Evolutionary conservation across 1,284 basidiomycete species (phyloP).

Genomic region (Paramarasmius palmivorus): DNA sequence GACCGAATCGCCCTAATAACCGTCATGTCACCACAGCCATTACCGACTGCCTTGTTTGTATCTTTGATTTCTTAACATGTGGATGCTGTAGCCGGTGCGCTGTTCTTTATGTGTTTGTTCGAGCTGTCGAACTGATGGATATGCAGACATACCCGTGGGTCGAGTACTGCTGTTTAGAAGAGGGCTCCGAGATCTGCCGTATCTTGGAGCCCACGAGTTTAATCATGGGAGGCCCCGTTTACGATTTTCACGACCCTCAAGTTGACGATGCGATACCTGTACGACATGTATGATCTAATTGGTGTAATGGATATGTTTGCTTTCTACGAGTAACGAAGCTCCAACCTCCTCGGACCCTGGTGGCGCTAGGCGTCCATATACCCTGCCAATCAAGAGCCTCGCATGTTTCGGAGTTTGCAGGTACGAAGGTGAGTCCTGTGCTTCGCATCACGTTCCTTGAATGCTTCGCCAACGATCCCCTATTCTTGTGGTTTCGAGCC

Average conservation of each 20-base stretch:
- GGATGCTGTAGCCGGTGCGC: slow-evolving; percentile 32
- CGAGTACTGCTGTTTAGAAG: not conserved
- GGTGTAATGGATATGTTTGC: not conserved
- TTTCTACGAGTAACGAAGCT: too few relatives aligned
- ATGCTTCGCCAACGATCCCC: too few relatives aligned
- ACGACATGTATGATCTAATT: not conserved
- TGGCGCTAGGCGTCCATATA: too few relatives aligned
- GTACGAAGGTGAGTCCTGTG: too few relatives aligned
- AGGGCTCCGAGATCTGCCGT: not conserved
- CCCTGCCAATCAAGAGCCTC: too few relatives aligned
- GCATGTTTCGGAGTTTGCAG: too few relatives aligned
- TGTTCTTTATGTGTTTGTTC: not conserved
- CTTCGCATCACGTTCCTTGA: too few relatives aligned
- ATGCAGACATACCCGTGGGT: not conserved
- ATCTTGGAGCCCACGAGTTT: slow-evolving; percentile 6
- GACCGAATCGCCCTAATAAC: not conserved
- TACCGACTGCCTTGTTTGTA: slow-evolving; percentile 31
- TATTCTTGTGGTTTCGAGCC: too few relatives aligned
- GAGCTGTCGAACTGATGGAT: not conserved
- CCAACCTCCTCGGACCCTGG: too few relatives aligned
- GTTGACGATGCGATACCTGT: not conserved
- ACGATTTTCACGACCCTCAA: not conserved
- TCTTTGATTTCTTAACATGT: slow-evolving; percentile 40
- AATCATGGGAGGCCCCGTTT: not conserved
- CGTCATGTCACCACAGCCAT: slow-evolving; percentile 28